Base-by-base conservation (phyloP, 2,329 filamentous ascomycete genomes). In the Dothidotthia symphoricarpi region DNA sequence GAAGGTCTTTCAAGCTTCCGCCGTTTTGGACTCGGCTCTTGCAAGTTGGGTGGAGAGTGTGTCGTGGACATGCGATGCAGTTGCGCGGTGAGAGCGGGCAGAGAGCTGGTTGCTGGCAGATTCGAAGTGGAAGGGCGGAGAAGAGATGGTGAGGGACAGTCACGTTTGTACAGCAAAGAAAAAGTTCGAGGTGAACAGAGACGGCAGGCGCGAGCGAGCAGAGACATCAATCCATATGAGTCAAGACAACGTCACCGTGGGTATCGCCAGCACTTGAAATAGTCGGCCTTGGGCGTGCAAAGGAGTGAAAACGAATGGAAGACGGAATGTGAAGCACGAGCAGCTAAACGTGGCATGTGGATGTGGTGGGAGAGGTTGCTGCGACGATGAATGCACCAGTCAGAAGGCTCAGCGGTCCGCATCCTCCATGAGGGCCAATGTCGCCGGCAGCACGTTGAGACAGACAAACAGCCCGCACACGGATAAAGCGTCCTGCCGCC, bases 1-100 rank as follows among this genome's bases (percentile, higher is more conserved):
- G 39, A 39, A 19, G 29, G 28, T 16, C 24, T 24, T 22, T 45
- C 55, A 35, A 53, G 46, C 48, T 51, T 65, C 33, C 57, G 53
- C 46, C 63, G 51, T 54, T 67, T 68, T 31, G 55, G 39, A 36
- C 45, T 49, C 17, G 47, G 60, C 45, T 60, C 44, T 45, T 61
- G 55, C 36, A 39, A 34, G 14, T 45, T 32, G 26, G 56, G 47
- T 24, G 53, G 41, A 22, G 51, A 43, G 30, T 32, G 31, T 39
- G 33, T 36, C 24, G 45, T 57, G 48, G 58, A 60, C 64, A 68
- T 67, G 45, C 59, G 59, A 47, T 46, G 45, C 33, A 36, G 32
- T 28, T 34, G 27, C 25, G 37, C 12, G n/a, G 22, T 34, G 39
- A 40, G 19, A 36, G 41, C 7, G 7, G 32, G 17, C 10, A 16